phyloP scores from a whole-genome alignment of 352 stramenopile species.

The Phytophthora palmivora region DNA sequence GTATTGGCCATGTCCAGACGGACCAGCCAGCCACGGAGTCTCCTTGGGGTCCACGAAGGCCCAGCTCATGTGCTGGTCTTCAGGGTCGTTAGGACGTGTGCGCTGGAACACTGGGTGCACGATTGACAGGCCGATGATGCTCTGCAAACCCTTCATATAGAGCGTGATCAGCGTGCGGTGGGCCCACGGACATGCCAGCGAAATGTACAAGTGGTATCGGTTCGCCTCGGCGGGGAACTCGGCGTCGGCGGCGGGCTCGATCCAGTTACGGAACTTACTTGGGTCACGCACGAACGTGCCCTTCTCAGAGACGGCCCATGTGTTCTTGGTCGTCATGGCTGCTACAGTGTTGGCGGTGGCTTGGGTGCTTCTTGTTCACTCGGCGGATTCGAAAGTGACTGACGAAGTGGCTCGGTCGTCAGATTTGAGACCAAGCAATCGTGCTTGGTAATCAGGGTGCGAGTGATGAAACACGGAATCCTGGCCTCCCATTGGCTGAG shows the following conservation, averaged over 20 bases:
- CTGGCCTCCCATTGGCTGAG: constrained; percentile 19
- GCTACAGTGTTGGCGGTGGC: not conserved
- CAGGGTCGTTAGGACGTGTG: constrained; percentile 73
- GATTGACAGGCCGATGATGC: constrained; percentile 94
- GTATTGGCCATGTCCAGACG: constrained; percentile 74
- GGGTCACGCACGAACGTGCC: constrained; percentile 76
- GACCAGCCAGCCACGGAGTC: constrained; percentile 67
- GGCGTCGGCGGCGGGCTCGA: constrained; percentile 61
- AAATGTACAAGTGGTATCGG: constrained; percentile 97
- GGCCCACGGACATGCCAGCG: constrained; percentile 94
- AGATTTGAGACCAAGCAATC: not conserved
- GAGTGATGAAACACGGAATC: constrained; percentile 3
- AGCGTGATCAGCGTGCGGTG: constrained; percentile 86
- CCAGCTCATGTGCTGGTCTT: constrained; percentile 81
- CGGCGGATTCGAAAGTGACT: constrained; percentile 32
- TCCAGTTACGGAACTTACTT: constrained; percentile 86
- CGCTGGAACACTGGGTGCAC: constrained; percentile 90
- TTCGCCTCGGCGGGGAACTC: constrained; percentile 67
- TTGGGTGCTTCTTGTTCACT: constrained; percentile 8
- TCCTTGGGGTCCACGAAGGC: constrained; percentile 75
- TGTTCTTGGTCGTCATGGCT: constrained; percentile 67
- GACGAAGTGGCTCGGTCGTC: constrained; percentile 26
- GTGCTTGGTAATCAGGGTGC: constrained; percentile 24
- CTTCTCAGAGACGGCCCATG: constrained; percentile 74
- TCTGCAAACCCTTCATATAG: constrained; percentile 95